Evolutionary conservation across 2,329 filamentous ascomycete genomes (phyloP), one percentile per base, ranked within the genome.

Genomic region (Magnaporthiopsis rhizophila): DNA sequence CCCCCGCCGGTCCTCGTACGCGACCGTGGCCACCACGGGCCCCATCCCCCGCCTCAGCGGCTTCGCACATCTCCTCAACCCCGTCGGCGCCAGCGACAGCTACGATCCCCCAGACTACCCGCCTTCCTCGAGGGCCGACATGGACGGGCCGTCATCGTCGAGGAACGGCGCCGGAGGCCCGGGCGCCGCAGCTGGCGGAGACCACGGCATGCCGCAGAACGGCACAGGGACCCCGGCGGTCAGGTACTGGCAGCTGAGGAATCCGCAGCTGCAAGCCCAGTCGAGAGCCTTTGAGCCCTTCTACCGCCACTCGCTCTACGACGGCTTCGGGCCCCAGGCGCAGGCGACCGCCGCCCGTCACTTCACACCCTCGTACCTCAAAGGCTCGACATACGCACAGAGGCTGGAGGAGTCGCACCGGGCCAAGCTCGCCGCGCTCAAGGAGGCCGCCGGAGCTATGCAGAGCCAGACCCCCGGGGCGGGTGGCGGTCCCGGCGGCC

Each of bases 331-430:
- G n/a, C 61, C 65, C 0, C 28, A 57, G 50, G 45, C 61, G 5
- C 61, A 62, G 61, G 50, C 58, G 58, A 62, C 63, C 65, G 63
- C 64, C 18, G 21, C 50, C 12, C 56, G 75, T 65, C 94, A 94
- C 80, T 92, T 97, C 75, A 83, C 88, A 13, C 94, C 94, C 0
- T 92, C 91, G 6, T 97, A 97, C 76, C 83, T 98, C 59, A 81
- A 83, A 69, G 86, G 86, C 56, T 94, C 92, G 18, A 85, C 86
- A 71, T 93, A 97, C 75, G 86, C 94, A 63, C 84, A 89, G 70
- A 87, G 85, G 73, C 81, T 97, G 61, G 86, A 90, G 70, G 87
- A 91, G 66, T 85, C 84, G 65, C 84, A 92, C 73, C 84, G 81
- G 73, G 82, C 84, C 60, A 90, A 84, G 72, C 64, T 84, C 63